Percentiles rank a stretch among this genome's conserved stretches.
Evolutionary conservation across 1,284 basidiomycete genomes (phyloP).

Genomic region (Bjerkandera adusta): DNA sequence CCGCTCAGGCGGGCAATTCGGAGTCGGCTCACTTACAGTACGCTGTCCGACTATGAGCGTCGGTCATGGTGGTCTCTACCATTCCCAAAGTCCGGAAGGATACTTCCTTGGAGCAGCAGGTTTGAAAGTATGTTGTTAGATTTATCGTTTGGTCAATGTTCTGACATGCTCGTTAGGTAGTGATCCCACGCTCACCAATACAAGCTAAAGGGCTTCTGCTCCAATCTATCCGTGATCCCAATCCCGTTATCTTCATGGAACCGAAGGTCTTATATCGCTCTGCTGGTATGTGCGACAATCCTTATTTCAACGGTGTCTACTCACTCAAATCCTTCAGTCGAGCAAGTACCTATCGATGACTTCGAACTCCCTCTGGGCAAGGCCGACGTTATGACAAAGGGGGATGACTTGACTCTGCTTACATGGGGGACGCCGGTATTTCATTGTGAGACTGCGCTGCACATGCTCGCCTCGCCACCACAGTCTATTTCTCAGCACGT

Average conservation of each 20-base stretch:
- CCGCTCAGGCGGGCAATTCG: slow-evolving; percentile 82
- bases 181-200: slow-evolving; percentile 90
- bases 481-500: slow-evolving; percentile 65
- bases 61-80: slow-evolving; percentile 91
- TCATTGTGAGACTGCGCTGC: slow-evolving; percentile 81
- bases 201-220: slow-evolving; percentile 93
- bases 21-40: slow-evolving; percentile 84
- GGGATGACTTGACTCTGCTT: slow-evolving; percentile 84
- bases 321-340: slow-evolving; percentile 46
- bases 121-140: slow-evolving; percentile 60
- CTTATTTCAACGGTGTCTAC: slow-evolving; percentile 8
- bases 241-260: slow-evolving; percentile 94
- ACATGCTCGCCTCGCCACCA: slow-evolving; percentile 67
- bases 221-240: slow-evolving; percentile 85
- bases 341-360: slow-evolving; percentile 90
- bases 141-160: not conserved
- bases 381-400: slow-evolving; percentile 74
- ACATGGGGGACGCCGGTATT: slow-evolving; percentile 93
- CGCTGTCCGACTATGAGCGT: slow-evolving; percentile 89
- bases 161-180: slow-evolving; percentile 54
- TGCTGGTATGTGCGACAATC: slow-evolving; percentile 44
- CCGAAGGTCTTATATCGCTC: slow-evolving; percentile 90
- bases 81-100: slow-evolving; percentile 93
- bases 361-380: slow-evolving; percentile 77
- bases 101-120: slow-evolving; percentile 92